Percentiles rank a stretch among this genome's conserved stretches.
Evolutionary conservation across 805 yeast species (phyloP).

Genomic region (Metahyphopichia silvanorum): DNA sequence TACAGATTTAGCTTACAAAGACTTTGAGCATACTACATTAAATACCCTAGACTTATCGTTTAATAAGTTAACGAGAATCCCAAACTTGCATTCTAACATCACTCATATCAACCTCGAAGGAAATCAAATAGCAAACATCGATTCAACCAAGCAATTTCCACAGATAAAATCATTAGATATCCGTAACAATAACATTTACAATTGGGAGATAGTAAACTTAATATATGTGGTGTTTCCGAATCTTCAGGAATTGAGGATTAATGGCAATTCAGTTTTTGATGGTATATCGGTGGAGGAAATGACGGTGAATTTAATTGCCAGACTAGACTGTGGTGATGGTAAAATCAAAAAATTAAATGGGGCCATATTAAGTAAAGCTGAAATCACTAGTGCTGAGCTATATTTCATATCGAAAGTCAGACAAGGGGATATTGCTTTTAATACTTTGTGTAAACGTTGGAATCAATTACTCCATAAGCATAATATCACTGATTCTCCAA

Average conservation of each 20-base stretch:
- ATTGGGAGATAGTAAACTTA: conserved; percentile 49
- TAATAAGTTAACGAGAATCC: conserved; percentile 37
- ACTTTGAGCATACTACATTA: conserved; percentile 5
- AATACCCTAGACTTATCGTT: conserved; percentile 31
- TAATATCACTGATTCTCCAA: conserved; percentile 13
- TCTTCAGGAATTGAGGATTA: conserved; percentile 46
- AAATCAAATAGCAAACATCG: conserved; percentile 24
- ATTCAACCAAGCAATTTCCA: neutral
- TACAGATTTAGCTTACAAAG: conserved; percentile 9
- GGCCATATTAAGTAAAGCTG: conserved; percentile 39
- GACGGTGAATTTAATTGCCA: conserved; percentile 42
- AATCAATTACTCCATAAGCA: conserved; percentile 33
- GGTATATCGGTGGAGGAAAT: conserved; percentile 25
- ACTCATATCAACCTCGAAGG: conserved; percentile 30
- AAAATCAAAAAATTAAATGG: conserved; percentile 52
- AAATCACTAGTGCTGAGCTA: conserved; percentile 63
- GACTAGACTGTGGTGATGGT: conserved; percentile 26
- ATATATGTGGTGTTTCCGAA: conserved; percentile 30
- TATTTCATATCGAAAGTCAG: conserved; percentile 56
- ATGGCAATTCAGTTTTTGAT: conserved; percentile 50
- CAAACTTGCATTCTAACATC: conserved; percentile 14
- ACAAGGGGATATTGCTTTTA: conserved; percentile 16
- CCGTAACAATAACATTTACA: conserved; percentile 43
- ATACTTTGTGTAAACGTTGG: conserved; percentile 38
- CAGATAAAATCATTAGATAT: conserved; percentile 40